These are phyloP conservation scores for Verticillium klebahnii DNA, from an alignment of 2,329 filamentous ascomycete species.

Conservation along the genomic window DNA sequence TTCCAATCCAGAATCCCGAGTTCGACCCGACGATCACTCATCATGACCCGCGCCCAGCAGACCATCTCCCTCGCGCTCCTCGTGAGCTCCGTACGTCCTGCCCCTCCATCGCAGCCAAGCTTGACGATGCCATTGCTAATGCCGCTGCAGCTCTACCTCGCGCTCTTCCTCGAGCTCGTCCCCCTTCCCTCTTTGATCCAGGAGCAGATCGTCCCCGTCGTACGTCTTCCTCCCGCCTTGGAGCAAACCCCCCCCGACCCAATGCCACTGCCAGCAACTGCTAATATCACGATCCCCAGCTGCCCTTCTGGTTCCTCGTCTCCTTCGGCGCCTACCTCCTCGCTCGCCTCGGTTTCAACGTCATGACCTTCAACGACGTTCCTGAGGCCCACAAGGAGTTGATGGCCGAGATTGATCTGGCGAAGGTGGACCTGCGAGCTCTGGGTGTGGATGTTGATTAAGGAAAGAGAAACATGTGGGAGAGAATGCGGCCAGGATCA, in stretches of 20 bases:
- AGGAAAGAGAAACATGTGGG: conserved; percentile 10
- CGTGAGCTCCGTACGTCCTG: conserved; percentile 70
- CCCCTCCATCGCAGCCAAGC: not conserved
- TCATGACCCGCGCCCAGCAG: conserved; percentile 92
- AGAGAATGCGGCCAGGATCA: not conserved
- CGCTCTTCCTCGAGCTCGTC: conserved; percentile 77
- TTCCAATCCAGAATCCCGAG: not conserved
- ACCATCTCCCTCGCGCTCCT: conserved; percentile 84
- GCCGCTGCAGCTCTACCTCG: conserved; percentile 73
- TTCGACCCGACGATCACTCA: conserved; percentile 23
- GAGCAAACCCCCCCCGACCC: not conserved
- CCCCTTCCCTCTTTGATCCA: conserved; percentile 75
- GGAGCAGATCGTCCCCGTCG: conserved; percentile 81
- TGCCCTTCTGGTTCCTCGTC: conserved; percentile 90
- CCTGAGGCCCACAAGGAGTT: conserved; percentile 86
- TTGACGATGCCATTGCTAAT: conserved; percentile 11
- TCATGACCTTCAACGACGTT: conserved; percentile 95
- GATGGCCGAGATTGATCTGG: conserved; percentile 76
- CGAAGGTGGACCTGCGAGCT: conserved; percentile 66
- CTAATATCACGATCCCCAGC: conserved; percentile 42
- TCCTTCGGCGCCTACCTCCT: conserved; percentile 90
- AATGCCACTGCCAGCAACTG: not conserved
- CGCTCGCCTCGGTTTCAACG: conserved; percentile 84
- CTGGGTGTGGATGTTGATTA: conserved; percentile 77
- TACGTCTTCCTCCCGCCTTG: conserved; percentile 42